Evolutionary conservation across 2,329 filamentous ascomycete genomes (phyloP).

Genomic region (Fonsecaea pedrosoi): DNA sequence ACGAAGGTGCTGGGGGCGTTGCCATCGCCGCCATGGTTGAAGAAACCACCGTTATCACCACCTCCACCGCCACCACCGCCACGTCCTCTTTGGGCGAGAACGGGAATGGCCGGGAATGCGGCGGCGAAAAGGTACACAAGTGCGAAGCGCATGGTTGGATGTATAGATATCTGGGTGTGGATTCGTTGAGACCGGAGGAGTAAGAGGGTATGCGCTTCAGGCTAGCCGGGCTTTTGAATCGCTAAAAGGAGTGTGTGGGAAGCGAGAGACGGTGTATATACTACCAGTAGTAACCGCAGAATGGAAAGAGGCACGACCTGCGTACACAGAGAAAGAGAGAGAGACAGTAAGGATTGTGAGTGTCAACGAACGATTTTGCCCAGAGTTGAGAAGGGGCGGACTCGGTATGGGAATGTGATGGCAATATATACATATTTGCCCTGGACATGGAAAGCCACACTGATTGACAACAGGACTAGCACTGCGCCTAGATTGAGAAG

Average conservation of each 20-base stretch:
- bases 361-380: background rate
- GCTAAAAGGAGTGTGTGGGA: background rate
- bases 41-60: background rate
- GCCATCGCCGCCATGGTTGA: conserved; percentile 19
- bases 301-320: conserved; percentile 30
- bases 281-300: background rate
- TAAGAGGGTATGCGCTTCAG: background rate
- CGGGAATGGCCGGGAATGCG: conserved; percentile 22
- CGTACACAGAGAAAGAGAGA: conserved; percentile 13
- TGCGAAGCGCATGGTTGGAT: conserved; percentile 17
- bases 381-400: background rate
- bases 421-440: background rate
- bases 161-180: background rate
- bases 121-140: conserved; percentile 16
- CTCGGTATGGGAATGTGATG: background rate
- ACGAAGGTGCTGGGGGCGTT: conserved; percentile 29
- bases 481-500: background rate
- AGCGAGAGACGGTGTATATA: conserved; percentile 4
- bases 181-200: background rate
- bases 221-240: background rate
- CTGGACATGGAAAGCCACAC: background rate
- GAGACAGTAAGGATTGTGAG: conserved; percentile 18
- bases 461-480: background rate
- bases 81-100: conserved; percentile 25
- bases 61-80: conserved; percentile 17